These are phyloP conservation scores for Fusarium praegraminearum DNA, from an alignment of 2,329 filamentous ascomycete genomes.

Conservation along the genomic window DNA sequence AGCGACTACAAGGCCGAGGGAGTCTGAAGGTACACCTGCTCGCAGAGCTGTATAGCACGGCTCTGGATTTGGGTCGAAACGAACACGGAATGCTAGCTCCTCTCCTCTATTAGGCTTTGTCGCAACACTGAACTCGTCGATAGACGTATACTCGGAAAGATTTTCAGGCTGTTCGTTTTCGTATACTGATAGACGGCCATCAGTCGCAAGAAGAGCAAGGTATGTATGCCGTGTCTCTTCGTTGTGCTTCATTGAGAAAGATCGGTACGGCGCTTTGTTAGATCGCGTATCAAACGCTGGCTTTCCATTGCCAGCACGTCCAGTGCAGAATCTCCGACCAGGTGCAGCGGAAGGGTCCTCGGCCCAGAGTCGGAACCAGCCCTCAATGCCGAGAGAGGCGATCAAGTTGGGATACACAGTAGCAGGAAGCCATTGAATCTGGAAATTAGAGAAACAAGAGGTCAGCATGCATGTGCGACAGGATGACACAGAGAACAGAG, in stretches of 20 bases:
- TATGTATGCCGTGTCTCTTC: conserved; percentile 84
- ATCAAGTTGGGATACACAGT: conserved; percentile 88
- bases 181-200: conserved; percentile 82
- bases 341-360: conserved; percentile 86
- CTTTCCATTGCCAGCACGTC: conserved; percentile 61
- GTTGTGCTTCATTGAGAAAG: conserved; percentile 86
- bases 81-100: conserved; percentile 86
- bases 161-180: conserved; percentile 89
- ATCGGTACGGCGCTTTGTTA: conserved; percentile 75
- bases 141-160: conserved; percentile 77
- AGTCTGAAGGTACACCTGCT: conserved; percentile 83
- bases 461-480: conserved; percentile 37
- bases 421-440: conserved; percentile 94
- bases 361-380: conserved; percentile 91
- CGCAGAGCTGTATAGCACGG: conserved; percentile 81
- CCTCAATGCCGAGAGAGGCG: conserved; percentile 89
- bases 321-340: conserved; percentile 82
- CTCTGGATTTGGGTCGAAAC: conserved; percentile 89
- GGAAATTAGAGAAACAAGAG: conserved; percentile 9
- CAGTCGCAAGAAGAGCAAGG: conserved; percentile 84
- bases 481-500: conserved; percentile 24
- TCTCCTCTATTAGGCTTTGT: conserved; percentile 80
- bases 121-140: conserved; percentile 83
- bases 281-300: conserved; percentile 68
- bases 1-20: conserved; percentile 84